Conservation (phyloP, 2,329 filamentous ascomycete genomes). For the Cryphonectria naterciae region DNA sequence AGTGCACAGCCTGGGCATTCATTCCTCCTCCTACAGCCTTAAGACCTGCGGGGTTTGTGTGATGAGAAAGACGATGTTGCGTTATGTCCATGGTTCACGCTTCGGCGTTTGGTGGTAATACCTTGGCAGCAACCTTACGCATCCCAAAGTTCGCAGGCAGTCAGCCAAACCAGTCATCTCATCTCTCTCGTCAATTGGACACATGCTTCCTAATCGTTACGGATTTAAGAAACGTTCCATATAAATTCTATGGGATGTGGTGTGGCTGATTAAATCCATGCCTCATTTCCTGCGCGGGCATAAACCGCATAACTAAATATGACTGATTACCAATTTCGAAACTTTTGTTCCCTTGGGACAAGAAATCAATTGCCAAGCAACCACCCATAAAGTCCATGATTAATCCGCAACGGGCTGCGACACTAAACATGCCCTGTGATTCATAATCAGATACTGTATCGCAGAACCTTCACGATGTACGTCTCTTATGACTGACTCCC, state of each 20-base stretch:
- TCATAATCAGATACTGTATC: conserved; percentile 18
- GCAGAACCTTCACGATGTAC: not conserved
- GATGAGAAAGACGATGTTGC: not conserved
- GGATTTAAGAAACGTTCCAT: conserved; percentile 6
- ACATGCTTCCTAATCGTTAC: not conserved
- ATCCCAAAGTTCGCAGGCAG: not conserved
- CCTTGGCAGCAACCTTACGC: conserved; percentile 9
- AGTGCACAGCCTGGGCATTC: conserved; percentile 2
- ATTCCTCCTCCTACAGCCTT: not conserved
- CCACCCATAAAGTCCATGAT: not conserved
- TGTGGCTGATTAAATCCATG: not conserved
- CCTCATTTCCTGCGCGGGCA: not conserved
- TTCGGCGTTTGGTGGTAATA: conserved; percentile 2
- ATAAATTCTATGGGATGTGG: not conserved
- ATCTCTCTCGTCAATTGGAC: not conserved
- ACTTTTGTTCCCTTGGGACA: not conserved
- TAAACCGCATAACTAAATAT: not conserved
- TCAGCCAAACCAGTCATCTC: not conserved
- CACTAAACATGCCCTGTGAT: conserved; percentile 5
- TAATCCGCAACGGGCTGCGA: not conserved
- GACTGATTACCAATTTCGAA: conserved; percentile 18
- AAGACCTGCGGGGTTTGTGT: not conserved
- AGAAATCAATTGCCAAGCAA: not conserved
- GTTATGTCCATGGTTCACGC: not conserved
- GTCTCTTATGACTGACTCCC: conserved; percentile 6